phyloP scores from a whole-genome alignment of 768 basidiomycete species.

The Kwoniella sp. region DNA sequence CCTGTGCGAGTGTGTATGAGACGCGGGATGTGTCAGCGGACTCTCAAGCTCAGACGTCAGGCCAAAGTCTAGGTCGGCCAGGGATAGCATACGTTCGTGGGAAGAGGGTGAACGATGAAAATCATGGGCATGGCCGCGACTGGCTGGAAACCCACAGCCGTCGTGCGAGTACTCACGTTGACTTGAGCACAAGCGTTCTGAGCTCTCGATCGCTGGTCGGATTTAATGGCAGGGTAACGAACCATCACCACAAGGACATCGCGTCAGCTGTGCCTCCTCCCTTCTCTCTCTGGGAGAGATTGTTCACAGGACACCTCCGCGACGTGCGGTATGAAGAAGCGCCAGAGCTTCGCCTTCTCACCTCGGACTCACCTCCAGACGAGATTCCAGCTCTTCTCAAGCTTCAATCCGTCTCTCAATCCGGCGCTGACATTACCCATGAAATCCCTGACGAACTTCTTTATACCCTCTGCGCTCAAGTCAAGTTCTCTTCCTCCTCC shows the following conservation, averaged over 20 bases:
- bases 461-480: background rate
- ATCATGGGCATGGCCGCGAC: background rate
- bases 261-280: no score
- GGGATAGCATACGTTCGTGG: background rate
- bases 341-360: no score
- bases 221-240: background rate
- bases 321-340: no score
- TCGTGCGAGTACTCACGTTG: conserved; percentile 35
- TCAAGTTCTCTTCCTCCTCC: background rate
- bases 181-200: conserved; percentile 44
- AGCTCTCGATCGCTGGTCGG: conserved; percentile 51
- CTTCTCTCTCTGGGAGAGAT: no score
- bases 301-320: no score
- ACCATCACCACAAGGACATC: background rate
- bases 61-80: background rate
- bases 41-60: no score
- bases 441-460: background rate
- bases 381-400: conserved; percentile 46
- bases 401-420: conserved; percentile 42
- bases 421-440: conserved; percentile 34
- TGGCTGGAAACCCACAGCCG: no score
- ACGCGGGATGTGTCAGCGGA: no score
- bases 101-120: background rate
- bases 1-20: conserved; percentile 30
- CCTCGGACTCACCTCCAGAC: conserved; percentile 49